phyloP scores from a whole-genome alignment of 768 basidiomycete genomes.

The Podaxis carcinomalis region DNA sequence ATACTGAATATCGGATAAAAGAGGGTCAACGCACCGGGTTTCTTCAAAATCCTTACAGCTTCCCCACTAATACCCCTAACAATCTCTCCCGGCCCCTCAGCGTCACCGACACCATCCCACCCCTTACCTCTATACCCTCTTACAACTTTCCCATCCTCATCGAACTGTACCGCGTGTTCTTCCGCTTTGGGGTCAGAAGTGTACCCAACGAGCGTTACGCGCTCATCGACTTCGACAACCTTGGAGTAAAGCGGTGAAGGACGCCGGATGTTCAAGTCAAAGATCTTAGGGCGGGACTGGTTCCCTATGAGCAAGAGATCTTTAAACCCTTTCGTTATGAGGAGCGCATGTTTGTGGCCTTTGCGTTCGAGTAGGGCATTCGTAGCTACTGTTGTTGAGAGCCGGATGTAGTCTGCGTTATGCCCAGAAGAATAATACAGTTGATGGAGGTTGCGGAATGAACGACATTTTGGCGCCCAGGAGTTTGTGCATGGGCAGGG shows the following conservation, averaged over 20 bases:
- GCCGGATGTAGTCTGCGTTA: slow-evolving; percentile 74
- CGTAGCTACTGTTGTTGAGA: slow-evolving; percentile 94
- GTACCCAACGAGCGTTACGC: slow-evolving; percentile 91
- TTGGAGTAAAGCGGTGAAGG: slow-evolving; percentile 70
- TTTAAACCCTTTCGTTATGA: slow-evolving; percentile 89
- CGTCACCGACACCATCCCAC: slow-evolving; percentile 65
- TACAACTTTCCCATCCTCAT: slow-evolving; percentile 60
- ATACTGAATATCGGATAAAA: not conserved
- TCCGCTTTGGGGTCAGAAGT: slow-evolving; percentile 84
- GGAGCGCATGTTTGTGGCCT: slow-evolving; percentile 84
- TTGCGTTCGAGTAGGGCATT: slow-evolving; percentile 95
- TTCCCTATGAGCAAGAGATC: slow-evolving; percentile 93
- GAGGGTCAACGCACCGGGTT: slow-evolving; percentile 46
- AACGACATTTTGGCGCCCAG: too few species aligned
- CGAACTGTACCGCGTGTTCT: slow-evolving; percentile 72
- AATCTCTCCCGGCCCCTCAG: slow-evolving; percentile 78
- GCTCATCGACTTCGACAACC: slow-evolving; percentile 80
- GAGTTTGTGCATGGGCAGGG: not conserved
- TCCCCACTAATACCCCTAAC: slow-evolving; percentile 85
- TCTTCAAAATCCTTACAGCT: slow-evolving; percentile 77
- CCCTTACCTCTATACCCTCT: slow-evolving; percentile 74
- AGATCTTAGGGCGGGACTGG: slow-evolving; percentile 91
- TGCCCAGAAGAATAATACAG: not conserved
- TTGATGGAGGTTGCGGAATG: too few species aligned
- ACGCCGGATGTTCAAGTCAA: slow-evolving; percentile 88